phyloP scores from a whole-genome alignment of 2,329 filamentous ascomycete genomes.

The Xylariomycetidae sp. region DNA sequence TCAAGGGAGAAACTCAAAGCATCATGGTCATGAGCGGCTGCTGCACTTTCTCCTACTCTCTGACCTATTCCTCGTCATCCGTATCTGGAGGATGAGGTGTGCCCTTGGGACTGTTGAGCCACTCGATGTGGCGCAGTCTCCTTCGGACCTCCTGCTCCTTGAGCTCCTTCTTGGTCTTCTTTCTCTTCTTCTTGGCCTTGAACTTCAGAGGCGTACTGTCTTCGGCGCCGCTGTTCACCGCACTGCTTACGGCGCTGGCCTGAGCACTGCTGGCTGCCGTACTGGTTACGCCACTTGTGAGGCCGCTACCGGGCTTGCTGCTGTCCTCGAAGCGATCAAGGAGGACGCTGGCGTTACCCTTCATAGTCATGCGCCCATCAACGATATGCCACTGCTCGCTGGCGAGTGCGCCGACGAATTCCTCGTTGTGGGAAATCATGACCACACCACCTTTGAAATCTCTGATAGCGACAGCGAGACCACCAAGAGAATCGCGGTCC shows the following conservation, averaged over 20 bases:
- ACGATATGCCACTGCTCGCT: conserved; percentile 95
- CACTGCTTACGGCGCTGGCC: conserved; percentile 56
- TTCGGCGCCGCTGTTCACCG: conserved; percentile 78
- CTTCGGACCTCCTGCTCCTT: conserved; percentile 90
- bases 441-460: conserved; percentile 98
- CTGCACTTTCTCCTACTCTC: too few species aligned
- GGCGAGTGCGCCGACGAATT: conserved; percentile 94
- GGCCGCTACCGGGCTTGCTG: conserved; percentile 30
- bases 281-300: conserved; percentile 52
- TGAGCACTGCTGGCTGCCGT: conserved; percentile 41
- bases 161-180: conserved; percentile 93
- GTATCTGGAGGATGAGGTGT: conserved; percentile 74
- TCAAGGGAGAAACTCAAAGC: too few species aligned
- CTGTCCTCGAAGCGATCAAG: conserved; percentile 84
- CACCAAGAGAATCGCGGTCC: conserved; percentile 94
- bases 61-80: conserved; percentile 60
- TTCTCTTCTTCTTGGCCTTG: conserved; percentile 90
- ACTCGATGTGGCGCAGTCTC: conserved; percentile 78
- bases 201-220: conserved; percentile 82
- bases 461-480: conserved; percentile 93
- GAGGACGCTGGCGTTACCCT: conserved; percentile 68
- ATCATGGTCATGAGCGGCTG: too few species aligned
- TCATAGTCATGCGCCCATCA: conserved; percentile 81
- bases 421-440: conserved; percentile 99
- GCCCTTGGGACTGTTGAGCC: conserved; percentile 81